phyloP scores from a whole-genome alignment of 2,329 filamentous ascomycete species.

The Podosphaera xanthii region DNA sequence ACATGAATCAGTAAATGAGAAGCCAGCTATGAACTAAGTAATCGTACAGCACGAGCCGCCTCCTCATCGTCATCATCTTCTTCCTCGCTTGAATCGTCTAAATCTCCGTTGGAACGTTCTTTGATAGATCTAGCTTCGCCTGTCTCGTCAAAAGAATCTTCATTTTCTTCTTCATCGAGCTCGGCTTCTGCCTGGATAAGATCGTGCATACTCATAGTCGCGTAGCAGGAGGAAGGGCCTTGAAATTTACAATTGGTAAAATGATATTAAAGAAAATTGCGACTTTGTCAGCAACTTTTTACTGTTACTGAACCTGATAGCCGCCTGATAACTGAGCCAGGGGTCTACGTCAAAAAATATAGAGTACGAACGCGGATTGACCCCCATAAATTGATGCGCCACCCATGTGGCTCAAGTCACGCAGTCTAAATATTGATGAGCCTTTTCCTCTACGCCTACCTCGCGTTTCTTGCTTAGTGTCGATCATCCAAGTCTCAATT shows the following conservation, averaged over 20 bases:
- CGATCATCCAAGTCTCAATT: too few species aligned
- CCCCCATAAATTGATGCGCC: background rate
- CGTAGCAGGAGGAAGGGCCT: background rate
- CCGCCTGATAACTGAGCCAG: too few species aligned
- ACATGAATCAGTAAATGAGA: constrained; percentile 4
- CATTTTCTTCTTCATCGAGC: constrained; percentile 65
- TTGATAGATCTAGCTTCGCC: constrained; percentile 31
- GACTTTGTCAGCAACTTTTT: too few species aligned
- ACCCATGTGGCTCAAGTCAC: background rate
- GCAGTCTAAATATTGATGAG: background rate
- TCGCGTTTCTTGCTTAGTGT: too few species aligned
- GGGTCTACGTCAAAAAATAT: background rate
- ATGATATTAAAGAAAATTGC: background rate
- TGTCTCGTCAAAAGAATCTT: constrained; percentile 57
- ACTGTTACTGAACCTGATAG: too few species aligned
- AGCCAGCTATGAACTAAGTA: background rate
- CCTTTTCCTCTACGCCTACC: too few species aligned
- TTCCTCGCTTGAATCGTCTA: constrained; percentile 78
- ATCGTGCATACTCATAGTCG: constrained; percentile 47
- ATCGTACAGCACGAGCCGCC: constrained; percentile 47
- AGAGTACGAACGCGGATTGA: background rate
- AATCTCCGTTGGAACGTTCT: constrained; percentile 18
- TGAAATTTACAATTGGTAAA: background rate
- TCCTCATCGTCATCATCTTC: constrained; percentile 84
- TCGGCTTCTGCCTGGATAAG: constrained; percentile 71